phyloP scores from a whole-genome alignment of 352 stramenopile species.

The Pythium aquatile region DNA sequence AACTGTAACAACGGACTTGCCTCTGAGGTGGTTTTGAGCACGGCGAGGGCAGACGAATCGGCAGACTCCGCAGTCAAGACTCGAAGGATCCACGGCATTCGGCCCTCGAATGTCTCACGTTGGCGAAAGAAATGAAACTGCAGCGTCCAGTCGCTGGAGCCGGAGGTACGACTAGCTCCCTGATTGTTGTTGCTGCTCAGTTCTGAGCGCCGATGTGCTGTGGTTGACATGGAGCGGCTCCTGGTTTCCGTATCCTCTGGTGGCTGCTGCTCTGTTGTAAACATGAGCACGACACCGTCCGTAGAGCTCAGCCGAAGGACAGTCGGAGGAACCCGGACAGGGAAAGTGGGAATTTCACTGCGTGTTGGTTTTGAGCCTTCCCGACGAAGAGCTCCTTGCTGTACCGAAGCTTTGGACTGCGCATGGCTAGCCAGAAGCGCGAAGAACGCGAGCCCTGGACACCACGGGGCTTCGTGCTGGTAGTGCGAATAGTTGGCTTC shows the following conservation, averaged over 20 bases:
- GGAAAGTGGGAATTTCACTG: constrained; percentile 27
- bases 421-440: constrained; percentile 32
- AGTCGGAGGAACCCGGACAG: constrained; percentile 30
- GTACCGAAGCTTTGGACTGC: constrained; percentile 11
- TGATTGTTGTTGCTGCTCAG: not conserved
- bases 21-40: constrained; percentile 1
- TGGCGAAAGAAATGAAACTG: constrained; percentile 16
- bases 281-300: not conserved
- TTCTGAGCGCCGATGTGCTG: not conserved
- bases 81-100: constrained; percentile 19
- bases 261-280: constrained; percentile 21
- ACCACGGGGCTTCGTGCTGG: constrained; percentile 28
- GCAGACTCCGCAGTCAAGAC: not conserved
- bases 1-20: not conserved
- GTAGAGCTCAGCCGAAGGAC: constrained; percentile 7
- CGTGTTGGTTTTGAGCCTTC: not conserved
- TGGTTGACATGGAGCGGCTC: not conserved
- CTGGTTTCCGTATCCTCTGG: not conserved
- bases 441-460: constrained; percentile 54
- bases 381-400: constrained; percentile 16
- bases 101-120: constrained; percentile 8
- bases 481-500: constrained; percentile 49
- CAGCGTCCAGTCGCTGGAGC: constrained; percentile 11
- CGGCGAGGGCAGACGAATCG: not conserved
- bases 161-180: not conserved